Percentiles rank a stretch among this genome's conserved stretches.
phyloP scores from a whole-genome alignment of 768 basidiomycete genomes.

The Trametes cingulata region DNA sequence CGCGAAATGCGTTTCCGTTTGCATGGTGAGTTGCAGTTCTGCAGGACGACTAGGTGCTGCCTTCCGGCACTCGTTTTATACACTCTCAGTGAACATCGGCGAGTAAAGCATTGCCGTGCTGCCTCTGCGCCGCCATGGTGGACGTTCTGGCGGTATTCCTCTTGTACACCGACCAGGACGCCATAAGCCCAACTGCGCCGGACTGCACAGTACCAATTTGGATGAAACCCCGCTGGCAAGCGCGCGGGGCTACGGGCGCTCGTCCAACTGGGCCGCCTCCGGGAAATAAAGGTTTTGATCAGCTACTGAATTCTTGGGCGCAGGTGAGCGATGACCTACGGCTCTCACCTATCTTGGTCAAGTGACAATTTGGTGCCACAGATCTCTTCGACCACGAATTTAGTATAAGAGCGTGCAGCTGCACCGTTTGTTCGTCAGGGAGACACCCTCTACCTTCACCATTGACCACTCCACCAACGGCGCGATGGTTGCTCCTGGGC shows the following conservation, averaged over 20 bases:
- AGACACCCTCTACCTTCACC: neutral
- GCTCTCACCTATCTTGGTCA: neutral
- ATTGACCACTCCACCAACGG: neutral
- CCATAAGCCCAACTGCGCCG: neutral
- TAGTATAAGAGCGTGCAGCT: neutral
- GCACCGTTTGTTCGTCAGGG: neutral
- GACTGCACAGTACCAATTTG: neutral
- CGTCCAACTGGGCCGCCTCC: neutral
- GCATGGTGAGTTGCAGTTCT: conserved; percentile 54
- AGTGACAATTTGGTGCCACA: neutral
- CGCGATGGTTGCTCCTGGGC: conserved; percentile 9
- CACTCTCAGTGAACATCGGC: conserved; percentile 9
- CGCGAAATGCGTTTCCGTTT: conserved; percentile 9
- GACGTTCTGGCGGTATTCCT: conserved; percentile 4
- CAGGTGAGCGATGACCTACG: conserved; percentile 4
- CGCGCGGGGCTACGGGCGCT: conserved; percentile 4
- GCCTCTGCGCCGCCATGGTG: neutral
- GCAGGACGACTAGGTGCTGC: neutral
- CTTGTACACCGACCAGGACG: conserved; percentile 19
- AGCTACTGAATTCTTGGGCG: conserved; percentile 20
- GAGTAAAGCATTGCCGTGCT: conserved; percentile 10
- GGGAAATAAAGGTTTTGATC: conserved; percentile 5
- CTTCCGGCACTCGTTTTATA: conserved; percentile 7
- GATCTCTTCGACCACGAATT: neutral
- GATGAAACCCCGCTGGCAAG: neutral